A percentile compares a stretch with the other conserved stretches of the same genome.
phyloP scores from a whole-genome alignment of 2,329 filamentous ascomycete genomes.

The Claviceps purpurea region DNA sequence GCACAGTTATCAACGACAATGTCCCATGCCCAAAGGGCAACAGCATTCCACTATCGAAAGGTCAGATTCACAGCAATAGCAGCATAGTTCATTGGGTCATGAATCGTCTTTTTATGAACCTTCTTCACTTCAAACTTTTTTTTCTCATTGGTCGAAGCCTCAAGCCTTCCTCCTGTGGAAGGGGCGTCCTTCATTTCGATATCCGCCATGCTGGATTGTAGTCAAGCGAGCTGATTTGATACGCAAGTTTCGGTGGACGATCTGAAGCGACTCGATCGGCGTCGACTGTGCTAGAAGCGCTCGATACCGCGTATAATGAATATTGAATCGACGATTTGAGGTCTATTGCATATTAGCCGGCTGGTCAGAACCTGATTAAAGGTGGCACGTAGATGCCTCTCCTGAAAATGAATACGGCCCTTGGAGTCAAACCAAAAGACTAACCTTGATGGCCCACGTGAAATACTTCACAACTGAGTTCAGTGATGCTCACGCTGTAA shows the following conservation, averaged over 20 bases:
- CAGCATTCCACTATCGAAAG: constrained; percentile 75
- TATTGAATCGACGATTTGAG: neutral
- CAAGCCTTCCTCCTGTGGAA: constrained; percentile 41
- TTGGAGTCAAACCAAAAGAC: neutral
- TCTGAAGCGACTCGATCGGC: neutral
- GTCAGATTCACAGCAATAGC: neutral
- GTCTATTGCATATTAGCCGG: neutral
- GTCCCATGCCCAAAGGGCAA: constrained; percentile 97
- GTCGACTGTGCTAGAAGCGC: neutral
- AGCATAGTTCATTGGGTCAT: neutral
- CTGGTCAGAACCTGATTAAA: neutral
- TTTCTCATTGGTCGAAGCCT: constrained; percentile 43
- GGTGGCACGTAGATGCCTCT: too few species aligned
- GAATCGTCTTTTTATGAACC: constrained; percentile 33
- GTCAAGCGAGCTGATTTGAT: neutral
- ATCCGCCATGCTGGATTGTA: constrained; percentile 62
- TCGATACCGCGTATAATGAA: neutral
- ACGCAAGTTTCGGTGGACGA: neutral
- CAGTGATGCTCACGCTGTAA: neutral
- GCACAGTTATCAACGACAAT: constrained; percentile 99
- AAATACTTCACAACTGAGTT: neutral
- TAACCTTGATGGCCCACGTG: constrained; percentile 1
- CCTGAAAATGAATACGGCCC: neutral
- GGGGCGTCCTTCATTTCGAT: constrained; percentile 91
- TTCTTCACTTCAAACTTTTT: constrained; percentile 99